A percentile compares a stretch with the other conserved stretches of the same genome.
Evolutionary conservation across 2,329 filamentous ascomycete genomes (phyloP).

Genomic region (Colletotrichum scovillei): DNA sequence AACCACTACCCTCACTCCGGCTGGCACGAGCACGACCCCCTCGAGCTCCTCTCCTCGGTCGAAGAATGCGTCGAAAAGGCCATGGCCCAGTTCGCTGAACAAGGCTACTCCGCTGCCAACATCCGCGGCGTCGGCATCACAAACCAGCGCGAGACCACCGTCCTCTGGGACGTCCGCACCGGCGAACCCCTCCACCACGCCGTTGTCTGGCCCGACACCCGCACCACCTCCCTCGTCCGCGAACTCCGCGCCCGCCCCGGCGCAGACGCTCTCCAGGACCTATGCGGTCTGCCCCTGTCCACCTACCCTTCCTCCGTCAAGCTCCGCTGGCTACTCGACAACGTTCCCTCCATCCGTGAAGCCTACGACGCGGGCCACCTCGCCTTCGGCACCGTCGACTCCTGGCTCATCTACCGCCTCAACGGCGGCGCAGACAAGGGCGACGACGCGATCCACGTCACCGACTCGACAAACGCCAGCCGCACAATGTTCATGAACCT

Average conservation of each 20-base stretch:
- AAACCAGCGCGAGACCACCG: conserved; percentile 89
- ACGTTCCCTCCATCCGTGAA: conserved; percentile 74
- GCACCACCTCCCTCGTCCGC: conserved; percentile 77
- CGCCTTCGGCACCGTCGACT: conserved; percentile 88
- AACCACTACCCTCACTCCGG: conserved; percentile 88
- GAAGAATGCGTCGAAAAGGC: conserved; percentile 84
- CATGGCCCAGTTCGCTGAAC: conserved; percentile 75
- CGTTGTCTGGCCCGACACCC: conserved; percentile 91
- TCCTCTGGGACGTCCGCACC: conserved; percentile 85
- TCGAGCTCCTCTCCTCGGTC: conserved; percentile 80
- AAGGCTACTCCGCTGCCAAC: conserved; percentile 74
- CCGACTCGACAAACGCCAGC: conserved; percentile 88
- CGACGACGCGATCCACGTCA: conserved; percentile 75
- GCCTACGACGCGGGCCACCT: conserved; percentile 82
- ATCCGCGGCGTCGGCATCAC: conserved; percentile 88
- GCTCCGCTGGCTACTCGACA: conserved; percentile 83
- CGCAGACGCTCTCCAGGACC: conserved; percentile 74
- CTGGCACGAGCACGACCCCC: conserved; percentile 92
- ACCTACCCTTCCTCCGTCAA: conserved; percentile 92
- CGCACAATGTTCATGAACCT: conserved; percentile 97
- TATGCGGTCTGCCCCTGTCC: conserved; percentile 85
- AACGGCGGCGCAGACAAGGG: conserved; percentile 76
- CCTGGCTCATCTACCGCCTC: conserved; percentile 87
- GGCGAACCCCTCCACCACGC: conserved; percentile 86
- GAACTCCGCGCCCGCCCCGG: conserved; percentile 77